A percentile compares a stretch with the other conserved stretches of the same genome.
phyloP scores from a whole-genome alignment of 257 asterid genomes.

The Capsicum baccatum region DNA sequence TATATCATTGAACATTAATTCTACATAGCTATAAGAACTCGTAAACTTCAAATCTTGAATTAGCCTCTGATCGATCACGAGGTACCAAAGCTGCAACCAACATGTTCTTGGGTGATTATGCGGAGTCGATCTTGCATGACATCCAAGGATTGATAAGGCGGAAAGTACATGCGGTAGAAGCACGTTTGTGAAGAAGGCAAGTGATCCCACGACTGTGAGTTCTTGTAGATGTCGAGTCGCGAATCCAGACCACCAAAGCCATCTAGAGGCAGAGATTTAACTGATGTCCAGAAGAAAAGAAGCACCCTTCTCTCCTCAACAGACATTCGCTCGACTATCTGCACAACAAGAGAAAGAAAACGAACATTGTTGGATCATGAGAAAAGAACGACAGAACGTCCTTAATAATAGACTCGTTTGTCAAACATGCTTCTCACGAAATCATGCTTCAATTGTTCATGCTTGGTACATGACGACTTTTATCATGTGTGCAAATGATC shows the following conservation, averaged over 20 bases:
- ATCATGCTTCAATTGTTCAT: no score
- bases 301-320: constrained; percentile 74
- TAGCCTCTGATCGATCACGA: background rate
- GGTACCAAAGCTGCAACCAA: constrained; percentile 88
- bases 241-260: constrained; percentile 86
- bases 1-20: no score
- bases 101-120: constrained; percentile 75
- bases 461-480: no score
- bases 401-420: background rate
- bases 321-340: constrained; percentile 72
- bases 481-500: no score
- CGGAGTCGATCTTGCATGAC: constrained; percentile 58
- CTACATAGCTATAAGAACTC: no score
- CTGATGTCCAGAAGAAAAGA: constrained; percentile 95
- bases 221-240: constrained; percentile 60
- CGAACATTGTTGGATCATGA: no score
- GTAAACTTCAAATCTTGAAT: background rate
- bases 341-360: constrained; percentile 22
- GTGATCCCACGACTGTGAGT: constrained; percentile 45
- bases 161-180: constrained; percentile 81
- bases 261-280: constrained; percentile 75
- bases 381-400: background rate
- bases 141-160: constrained; percentile 57
- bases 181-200: constrained; percentile 93
- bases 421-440: background rate